Evolutionary conservation across 1,139 yeast genomes (phyloP).

Genomic region (Kodamaea plutei): DNA sequence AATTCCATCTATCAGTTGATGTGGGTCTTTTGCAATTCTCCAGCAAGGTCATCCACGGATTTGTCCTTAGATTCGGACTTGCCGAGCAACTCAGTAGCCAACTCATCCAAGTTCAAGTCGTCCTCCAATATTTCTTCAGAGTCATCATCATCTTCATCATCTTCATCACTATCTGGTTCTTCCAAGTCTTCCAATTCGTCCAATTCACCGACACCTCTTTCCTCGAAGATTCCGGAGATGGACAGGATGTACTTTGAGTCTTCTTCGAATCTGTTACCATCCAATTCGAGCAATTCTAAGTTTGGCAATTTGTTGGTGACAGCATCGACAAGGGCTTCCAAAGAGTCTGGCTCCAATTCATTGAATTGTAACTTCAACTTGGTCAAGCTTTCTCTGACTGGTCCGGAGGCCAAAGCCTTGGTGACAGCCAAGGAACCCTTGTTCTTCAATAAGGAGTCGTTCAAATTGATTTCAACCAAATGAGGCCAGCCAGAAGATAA

Average conservation of each 20-base stretch:
- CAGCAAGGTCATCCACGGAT: slow-evolving; percentile 58
- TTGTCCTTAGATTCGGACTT: slow-evolving; percentile 27
- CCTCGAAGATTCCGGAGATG: slow-evolving; percentile 54
- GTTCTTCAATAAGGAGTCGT: slow-evolving; percentile 82
- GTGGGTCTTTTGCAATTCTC: slow-evolving; percentile 52
- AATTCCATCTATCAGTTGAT: slow-evolving; percentile 26
- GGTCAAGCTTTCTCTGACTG: slow-evolving; percentile 39
- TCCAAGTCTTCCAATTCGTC: slow-evolving; percentile 95
- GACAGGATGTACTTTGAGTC: slow-evolving; percentile 35
- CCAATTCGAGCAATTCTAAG: slow-evolving; percentile 68
- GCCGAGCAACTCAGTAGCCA: slow-evolving; percentile 53
- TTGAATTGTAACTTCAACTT: slow-evolving; percentile 79
- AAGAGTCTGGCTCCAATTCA: slow-evolving; percentile 70
- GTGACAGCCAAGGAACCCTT: slow-evolving; percentile 61
- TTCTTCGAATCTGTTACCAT: slow-evolving; percentile 78
- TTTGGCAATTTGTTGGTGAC: slow-evolving; percentile 54
- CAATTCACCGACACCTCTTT: slow-evolving; percentile 73
- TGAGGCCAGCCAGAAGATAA: slow-evolving; percentile 50
- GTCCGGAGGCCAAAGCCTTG: slow-evolving; percentile 42
- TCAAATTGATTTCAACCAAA: slow-evolving; percentile 74
- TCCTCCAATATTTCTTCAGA: slow-evolving; percentile 51
- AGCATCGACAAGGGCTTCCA: slow-evolving; percentile 52
- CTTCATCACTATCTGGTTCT: slow-evolving; percentile 82
- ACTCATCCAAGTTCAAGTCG: slow-evolving; percentile 50
- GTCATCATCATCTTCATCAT: slow-evolving; percentile 66